Base-by-base conservation (phyloP, 495 filamentous ascomycete genomes). In the Staphylotrichum tortipilum region DNA sequence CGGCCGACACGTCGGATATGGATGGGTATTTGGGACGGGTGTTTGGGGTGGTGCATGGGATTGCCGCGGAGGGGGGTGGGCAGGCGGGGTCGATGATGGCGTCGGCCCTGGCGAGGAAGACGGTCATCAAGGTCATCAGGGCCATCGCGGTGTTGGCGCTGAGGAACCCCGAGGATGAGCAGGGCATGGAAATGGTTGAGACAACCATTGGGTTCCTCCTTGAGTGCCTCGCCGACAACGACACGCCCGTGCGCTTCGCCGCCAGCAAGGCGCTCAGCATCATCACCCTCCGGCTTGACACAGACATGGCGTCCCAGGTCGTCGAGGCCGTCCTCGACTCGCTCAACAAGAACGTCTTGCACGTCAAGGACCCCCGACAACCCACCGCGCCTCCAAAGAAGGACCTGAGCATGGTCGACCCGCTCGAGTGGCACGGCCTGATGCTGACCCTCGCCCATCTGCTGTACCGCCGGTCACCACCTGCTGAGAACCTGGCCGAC, bases 221-320 rank as follows among this genome's bases (percentile, higher is more conserved):
- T 6, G 76, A 79, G 23, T 70, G 68, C 8, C 67, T 91, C 2
- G 79, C 78, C 9, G 90, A 97, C 59, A 85, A 86, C 49, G 88
- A 95, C 55, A 96, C 90, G 0, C 85, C 86, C 7, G 88, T 97
- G 24, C 75, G 92, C 31, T 79, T 94, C 63, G 84, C 91, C 29
- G 86, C 91, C 9, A 94, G 88, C 66, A 99, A 99, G 68, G 84
- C 89, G 12, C 76, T 97, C 40, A 94, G 88, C 54, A 76, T 94
- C 23, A 80, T 97, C 54, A 82, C 89, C 0, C 67, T 87, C 44
- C 86, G 85, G 57, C 68, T 98, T 4, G 79, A 89, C 24, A 61
- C 78, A 0, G 83, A 84, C 11, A 89, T 95, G 82, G 88, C 83
- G 0, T 74, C 78, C 0, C 84, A 96, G 44, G 82, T 97, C 15